Conservation (phyloP, 2,329 filamentous ascomycete genomes). For the Didymellaceae sp. region DNA sequence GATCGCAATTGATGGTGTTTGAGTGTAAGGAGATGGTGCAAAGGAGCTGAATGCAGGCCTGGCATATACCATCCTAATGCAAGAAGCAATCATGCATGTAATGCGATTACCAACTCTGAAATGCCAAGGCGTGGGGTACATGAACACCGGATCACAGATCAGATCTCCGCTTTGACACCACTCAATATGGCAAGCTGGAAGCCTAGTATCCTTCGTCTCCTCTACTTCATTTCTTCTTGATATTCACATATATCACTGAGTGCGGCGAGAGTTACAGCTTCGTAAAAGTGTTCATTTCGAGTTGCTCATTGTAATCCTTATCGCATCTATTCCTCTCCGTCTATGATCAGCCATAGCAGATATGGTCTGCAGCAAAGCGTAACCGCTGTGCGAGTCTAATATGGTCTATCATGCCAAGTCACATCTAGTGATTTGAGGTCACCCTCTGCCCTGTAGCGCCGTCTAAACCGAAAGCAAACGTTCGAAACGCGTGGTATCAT, state of each 20-base stretch:
- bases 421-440: slow-evolving; percentile 2
- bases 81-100: slow-evolving; percentile 24
- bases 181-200: neutral
- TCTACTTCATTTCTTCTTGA: neutral
- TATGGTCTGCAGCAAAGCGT: neutral
- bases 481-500: slow-evolving; percentile 18
- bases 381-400: slow-evolving; percentile 13
- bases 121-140: slow-evolving; percentile 35
- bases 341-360: slow-evolving; percentile 2
- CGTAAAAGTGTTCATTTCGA: neutral
- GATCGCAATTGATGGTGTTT: neutral
- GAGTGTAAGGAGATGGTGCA: neutral
- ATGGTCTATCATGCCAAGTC: slow-evolving; percentile 9
- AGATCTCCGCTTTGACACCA: slow-evolving; percentile 4
- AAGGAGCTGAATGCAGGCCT: slow-evolving; percentile 5
- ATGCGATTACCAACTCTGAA: slow-evolving; percentile 31
- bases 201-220: neutral
- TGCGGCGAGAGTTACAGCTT: neutral
- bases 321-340: neutral
- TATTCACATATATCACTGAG: neutral
- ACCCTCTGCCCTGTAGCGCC: slow-evolving; percentile 16
- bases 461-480: slow-evolving; percentile 21
- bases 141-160: slow-evolving; percentile 16
- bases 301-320: neutral
- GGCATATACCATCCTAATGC: neutral